phyloP scores from a whole-genome alignment of 345 rosid species.

The Hibiscus tridactylites region DNA sequence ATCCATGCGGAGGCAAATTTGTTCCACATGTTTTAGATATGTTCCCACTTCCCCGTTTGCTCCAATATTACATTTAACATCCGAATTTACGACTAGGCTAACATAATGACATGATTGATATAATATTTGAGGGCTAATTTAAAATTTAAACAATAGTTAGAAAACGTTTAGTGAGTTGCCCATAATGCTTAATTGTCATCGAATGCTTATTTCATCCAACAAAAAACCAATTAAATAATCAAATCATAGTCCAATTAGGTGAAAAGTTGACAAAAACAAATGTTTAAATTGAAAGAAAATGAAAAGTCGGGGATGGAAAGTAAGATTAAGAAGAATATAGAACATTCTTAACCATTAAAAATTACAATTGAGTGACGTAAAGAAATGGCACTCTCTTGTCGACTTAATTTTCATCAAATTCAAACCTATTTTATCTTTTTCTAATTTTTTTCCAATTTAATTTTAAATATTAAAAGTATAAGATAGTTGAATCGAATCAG shows the following conservation, averaged over 20 bases:
- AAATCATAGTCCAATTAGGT: background rate
- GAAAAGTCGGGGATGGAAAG: background rate
- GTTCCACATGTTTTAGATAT: background rate
- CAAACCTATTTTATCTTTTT: background rate
- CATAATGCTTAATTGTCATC: too few relatives aligned
- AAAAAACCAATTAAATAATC: background rate
- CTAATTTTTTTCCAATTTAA: too few relatives aligned
- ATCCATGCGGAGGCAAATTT: too few relatives aligned
- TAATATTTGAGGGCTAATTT: background rate
- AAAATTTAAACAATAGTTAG: background rate
- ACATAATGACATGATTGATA: background rate
- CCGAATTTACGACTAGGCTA: background rate
- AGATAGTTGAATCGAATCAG: too few relatives aligned
- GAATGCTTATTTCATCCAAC: background rate
- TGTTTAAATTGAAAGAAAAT: background rate
- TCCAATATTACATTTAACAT: too few relatives aligned
- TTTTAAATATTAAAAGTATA: background rate
- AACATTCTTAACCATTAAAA: background rate
- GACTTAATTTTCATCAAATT: background rate
- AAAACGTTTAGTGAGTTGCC: background rate
- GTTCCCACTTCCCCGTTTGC: too few relatives aligned
- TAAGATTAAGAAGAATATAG: background rate
- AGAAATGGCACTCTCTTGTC: background rate
- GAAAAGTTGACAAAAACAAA: background rate
- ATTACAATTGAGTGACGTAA: background rate